Evolutionary conservation across 345 rosid species (phyloP).

Genomic region (Laguncularia racemosa): DNA sequence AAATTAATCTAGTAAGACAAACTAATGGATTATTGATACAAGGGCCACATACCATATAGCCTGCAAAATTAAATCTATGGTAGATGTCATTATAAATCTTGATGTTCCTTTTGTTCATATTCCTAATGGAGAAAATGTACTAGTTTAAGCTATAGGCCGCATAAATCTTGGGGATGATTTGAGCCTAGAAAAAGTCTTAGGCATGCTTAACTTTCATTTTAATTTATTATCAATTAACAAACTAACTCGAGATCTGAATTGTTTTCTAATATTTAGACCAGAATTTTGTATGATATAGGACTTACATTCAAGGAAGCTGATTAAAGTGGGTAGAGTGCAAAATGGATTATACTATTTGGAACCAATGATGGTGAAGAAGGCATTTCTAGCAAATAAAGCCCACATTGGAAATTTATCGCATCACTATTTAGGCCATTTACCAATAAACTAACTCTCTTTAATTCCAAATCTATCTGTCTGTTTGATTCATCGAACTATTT

Average conservation of each 20-base stretch:
- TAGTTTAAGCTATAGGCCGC: too few species aligned
- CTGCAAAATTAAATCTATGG: too few species aligned
- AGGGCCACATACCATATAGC: too few species aligned
- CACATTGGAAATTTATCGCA: not conserved
- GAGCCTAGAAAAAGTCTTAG: too few species aligned
- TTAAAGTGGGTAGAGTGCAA: slow-evolving; percentile 4
- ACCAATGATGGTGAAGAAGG: not conserved
- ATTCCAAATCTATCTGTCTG: not conserved
- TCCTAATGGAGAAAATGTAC: too few species aligned
- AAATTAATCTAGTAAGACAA: too few species aligned
- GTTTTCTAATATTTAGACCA: too few species aligned
- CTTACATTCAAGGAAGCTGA: slow-evolving; percentile 10
- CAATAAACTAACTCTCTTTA: not conserved
- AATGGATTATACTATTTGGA: slow-evolving; percentile 6
- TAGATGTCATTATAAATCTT: too few species aligned
- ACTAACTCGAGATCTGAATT: not conserved
- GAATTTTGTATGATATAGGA: not conserved
- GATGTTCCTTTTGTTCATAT: too few species aligned
- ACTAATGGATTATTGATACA: too few species aligned
- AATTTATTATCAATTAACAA: not conserved
- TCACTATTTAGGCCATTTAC: not conserved
- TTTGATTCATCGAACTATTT: not conserved
- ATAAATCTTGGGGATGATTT: too few species aligned
- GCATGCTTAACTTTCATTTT: not conserved
- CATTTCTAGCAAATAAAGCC: not conserved